These are phyloP conservation scores for Hypoxylon subgilvum DNA, from an alignment of 495 filamentous ascomycete genomes.

Conservation along the genomic window DNA sequence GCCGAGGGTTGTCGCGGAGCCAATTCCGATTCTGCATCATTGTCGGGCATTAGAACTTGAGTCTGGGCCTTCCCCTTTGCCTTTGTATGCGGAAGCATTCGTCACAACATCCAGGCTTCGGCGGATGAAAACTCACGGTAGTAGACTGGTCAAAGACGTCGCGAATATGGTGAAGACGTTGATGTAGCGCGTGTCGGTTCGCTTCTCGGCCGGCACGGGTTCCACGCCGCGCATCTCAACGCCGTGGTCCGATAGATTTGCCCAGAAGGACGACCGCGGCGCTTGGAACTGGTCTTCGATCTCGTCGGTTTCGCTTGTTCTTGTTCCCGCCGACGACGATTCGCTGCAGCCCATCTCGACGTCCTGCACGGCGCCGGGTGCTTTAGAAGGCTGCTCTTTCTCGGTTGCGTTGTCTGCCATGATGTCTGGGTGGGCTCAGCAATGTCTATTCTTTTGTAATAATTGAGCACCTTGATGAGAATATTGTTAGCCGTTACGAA, in stretches of 20 bases:
- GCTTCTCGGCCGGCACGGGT: conserved; percentile 59
- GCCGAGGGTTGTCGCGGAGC: conserved; percentile 49
- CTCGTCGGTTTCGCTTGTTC: conserved; percentile 23
- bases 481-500: neutral
- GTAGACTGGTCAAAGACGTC: conserved; percentile 48
- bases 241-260: conserved; percentile 26
- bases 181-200: conserved; percentile 57
- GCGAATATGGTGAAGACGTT: conserved; percentile 59
- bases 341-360: conserved; percentile 25
- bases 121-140: conserved; percentile 37
- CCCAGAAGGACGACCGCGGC: conserved; percentile 30
- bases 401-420: conserved; percentile 13
- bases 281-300: conserved; percentile 27
- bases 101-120: no score
- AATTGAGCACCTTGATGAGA: no score
- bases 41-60: neutral
- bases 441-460: neutral
- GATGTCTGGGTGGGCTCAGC: neutral
- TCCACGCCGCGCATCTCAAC: conserved; percentile 60
- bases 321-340: conserved; percentile 3
- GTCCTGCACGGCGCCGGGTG: conserved; percentile 4
- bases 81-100: no score
- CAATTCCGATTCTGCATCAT: conserved; percentile 17
- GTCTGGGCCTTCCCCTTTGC: no score
- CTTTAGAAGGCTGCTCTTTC: conserved; percentile 7